Evolutionary conservation across 75 land plant species (phyloP).

Genomic region (Chamaecyparis obtusa): DNA sequence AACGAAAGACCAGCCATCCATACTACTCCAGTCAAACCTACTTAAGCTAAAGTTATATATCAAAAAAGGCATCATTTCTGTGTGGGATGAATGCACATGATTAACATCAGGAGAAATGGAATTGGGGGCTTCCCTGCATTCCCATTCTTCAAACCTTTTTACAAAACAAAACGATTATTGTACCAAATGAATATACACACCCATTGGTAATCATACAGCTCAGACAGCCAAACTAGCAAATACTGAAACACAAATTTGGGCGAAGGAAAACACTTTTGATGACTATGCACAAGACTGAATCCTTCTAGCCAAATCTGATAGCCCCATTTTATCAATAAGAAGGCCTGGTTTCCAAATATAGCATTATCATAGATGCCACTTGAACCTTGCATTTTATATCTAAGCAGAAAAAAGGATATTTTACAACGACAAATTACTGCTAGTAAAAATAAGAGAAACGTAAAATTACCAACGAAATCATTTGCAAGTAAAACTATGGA

Average conservation of each 20-base stretch:
- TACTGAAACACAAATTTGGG: neutral
- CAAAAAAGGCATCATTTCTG: neutral
- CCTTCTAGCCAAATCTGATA: neutral
- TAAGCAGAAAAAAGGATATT: neutral
- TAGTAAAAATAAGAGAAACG: too few relatives aligned
- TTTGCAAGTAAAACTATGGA: neutral
- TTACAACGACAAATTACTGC: neutral
- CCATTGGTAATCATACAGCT: neutral
- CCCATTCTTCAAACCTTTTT: neutral
- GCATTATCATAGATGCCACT: neutral
- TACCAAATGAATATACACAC: too few relatives aligned
- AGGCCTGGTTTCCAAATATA: neutral
- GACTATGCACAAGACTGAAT: neutral
- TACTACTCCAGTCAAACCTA: neutral
- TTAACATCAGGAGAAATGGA: neutral
- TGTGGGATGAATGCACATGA: neutral
- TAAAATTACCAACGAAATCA: neutral
- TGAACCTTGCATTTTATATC: neutral
- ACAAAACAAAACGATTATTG: neutral
- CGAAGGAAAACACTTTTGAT: neutral
- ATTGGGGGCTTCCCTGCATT: neutral
- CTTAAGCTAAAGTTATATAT: neutral
- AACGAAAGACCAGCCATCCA: slow-evolving; percentile 6
- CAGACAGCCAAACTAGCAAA: neutral
- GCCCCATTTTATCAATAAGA: neutral